A percentile compares a stretch with the other conserved stretches of the same genome.
These are phyloP conservation scores for Gaertneriomyces sp. DNA, from an alignment of 192 early-diverging fungal species.

Conservation along the genomic window DNA sequence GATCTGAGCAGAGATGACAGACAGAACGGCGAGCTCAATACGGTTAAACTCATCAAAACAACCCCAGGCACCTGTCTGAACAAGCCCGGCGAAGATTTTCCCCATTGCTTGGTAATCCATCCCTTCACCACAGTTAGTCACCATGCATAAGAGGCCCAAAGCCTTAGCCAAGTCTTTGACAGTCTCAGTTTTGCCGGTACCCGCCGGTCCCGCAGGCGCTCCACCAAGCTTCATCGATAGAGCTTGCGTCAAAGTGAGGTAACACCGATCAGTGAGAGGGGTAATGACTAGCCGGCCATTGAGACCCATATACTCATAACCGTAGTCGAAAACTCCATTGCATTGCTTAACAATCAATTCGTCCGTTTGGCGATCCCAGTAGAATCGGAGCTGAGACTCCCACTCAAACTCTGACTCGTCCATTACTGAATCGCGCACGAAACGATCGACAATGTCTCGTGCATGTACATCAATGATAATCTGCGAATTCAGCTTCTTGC, in stretches of 20 bases:
- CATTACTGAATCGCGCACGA: slow-evolving; percentile 56
- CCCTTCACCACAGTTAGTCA: slow-evolving; percentile 61
- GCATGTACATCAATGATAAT: slow-evolving; percentile 65
- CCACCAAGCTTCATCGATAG: slow-evolving; percentile 60
- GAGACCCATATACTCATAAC: slow-evolving; percentile 62
- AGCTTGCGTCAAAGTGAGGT: slow-evolving; percentile 56
- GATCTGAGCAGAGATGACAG: slow-evolving; percentile 61
- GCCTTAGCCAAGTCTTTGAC: slow-evolving; percentile 64
- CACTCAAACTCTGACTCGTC: slow-evolving; percentile 59
- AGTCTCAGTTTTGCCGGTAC: slow-evolving; percentile 62
- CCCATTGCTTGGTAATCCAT: slow-evolving; percentile 65
- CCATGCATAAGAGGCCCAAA: slow-evolving; percentile 55
- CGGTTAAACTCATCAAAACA: slow-evolving; percentile 66
- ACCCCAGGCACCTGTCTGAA: slow-evolving; percentile 62
- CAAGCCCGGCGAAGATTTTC: slow-evolving; percentile 60
- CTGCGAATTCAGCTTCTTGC: slow-evolving; percentile 55
- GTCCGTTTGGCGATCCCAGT: slow-evolving; percentile 53
- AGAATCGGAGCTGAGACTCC: slow-evolving; percentile 62
- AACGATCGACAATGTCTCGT: slow-evolving; percentile 58
- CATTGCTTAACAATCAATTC: slow-evolving; percentile 51
- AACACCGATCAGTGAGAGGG: slow-evolving; percentile 58
- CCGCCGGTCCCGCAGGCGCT: slow-evolving; percentile 59
- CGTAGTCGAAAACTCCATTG: slow-evolving; percentile 60
- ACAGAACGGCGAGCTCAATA: slow-evolving; percentile 58
- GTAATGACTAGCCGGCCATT: slow-evolving; percentile 59